phyloP scores from a whole-genome alignment of 1,284 basidiomycete genomes.

The Ceratobasidium sp. region DNA sequence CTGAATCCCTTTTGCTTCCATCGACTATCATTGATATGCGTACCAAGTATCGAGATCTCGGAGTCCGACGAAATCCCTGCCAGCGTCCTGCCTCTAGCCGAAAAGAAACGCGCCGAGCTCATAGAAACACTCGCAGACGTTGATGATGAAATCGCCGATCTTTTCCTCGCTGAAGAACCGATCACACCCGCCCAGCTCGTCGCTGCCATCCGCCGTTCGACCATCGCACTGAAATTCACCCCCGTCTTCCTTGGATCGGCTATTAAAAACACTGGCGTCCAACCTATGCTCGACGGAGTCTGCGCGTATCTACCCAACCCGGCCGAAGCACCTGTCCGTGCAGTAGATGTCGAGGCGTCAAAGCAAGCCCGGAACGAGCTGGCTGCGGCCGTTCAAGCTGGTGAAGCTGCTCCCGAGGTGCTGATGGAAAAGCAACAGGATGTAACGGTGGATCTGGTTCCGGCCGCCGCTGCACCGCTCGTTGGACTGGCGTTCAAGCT shows the following conservation, averaged over 20 bases:
- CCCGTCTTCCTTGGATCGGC: conserved; percentile 98
- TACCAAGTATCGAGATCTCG: conserved; percentile 77
- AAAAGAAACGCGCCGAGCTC: conserved; percentile 88
- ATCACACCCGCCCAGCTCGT: conserved; percentile 83
- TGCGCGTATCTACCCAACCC: conserved; percentile 97
- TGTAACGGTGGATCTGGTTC: conserved; percentile 67
- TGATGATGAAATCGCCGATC: conserved; percentile 93
- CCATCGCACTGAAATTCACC: conserved; percentile 89
- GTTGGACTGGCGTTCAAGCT: conserved; percentile 98
- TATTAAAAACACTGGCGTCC: conserved; percentile 97
- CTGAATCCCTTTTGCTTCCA: conserved; percentile 40
- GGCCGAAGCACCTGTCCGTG: conserved; percentile 81
- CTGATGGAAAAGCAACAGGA: conserved; percentile 34
- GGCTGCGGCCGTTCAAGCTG: conserved; percentile 22
- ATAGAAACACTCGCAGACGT: conserved; percentile 97
- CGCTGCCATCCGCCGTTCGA: conserved; percentile 89
- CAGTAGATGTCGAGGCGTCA: conserved; percentile 71
- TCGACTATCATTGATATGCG: background rate
- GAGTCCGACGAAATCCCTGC: conserved; percentile 91
- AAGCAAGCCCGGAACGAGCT: conserved; percentile 14
- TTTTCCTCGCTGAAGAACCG: conserved; percentile 87
- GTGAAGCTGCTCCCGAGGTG: conserved; percentile 23
- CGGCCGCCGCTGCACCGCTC: conserved; percentile 87
- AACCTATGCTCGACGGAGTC: conserved; percentile 94
- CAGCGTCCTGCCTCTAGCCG: conserved; percentile 77